Base-by-base conservation (phyloP, 805 yeast genomes). In the Kluyveromyces wickerhamii region DNA sequence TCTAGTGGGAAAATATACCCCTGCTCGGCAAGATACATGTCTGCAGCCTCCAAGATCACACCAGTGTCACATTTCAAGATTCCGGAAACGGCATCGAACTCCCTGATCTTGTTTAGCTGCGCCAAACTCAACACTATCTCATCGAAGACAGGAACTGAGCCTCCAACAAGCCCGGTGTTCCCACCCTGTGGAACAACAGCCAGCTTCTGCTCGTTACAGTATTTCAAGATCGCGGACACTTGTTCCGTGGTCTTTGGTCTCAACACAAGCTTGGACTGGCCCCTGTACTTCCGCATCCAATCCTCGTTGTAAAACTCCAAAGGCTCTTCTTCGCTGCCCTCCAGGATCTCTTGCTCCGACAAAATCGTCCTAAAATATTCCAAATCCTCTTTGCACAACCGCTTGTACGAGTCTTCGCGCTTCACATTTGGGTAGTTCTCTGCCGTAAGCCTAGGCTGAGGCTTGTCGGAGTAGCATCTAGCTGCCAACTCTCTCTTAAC, bases 141-240 rank as follows among this genome's bases (percentile, higher is more conserved):
- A 59, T 88, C 97, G 59, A 86, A 88, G 1, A 88, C 79, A 0
- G 96, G 96, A 13, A 79, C 74, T 4, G 95, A 81, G 4, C 96
- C 97, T 44, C 96, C 97, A 27, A 88, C 97, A 29, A 88, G 69
- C 18, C 96, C 96, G 1, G 96, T 89, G 61, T 89, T 88, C 47
- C 97, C 97, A 54, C 96, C 96, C 62, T 89, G 96, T 11, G 97
- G 96, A 7, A 86, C 95, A 31, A 88, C 76, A 0, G 96, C 95
- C 19, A 88, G 60, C 40, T 70, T 73, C 32, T 76, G 60, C 20
- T 78, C 83, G 52, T 82, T 81, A 65, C 95, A 85, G 60, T 86
- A 80, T 55, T 74, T 76, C 52, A 89, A 53, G 42, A 89, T 84
- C 47, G 74, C 52, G 2, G 88, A 69, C 12, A 89, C 79, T 57